Conservation (phyloP, 169 alveolate genomes). For the Amoebophrya sp. region DNA sequence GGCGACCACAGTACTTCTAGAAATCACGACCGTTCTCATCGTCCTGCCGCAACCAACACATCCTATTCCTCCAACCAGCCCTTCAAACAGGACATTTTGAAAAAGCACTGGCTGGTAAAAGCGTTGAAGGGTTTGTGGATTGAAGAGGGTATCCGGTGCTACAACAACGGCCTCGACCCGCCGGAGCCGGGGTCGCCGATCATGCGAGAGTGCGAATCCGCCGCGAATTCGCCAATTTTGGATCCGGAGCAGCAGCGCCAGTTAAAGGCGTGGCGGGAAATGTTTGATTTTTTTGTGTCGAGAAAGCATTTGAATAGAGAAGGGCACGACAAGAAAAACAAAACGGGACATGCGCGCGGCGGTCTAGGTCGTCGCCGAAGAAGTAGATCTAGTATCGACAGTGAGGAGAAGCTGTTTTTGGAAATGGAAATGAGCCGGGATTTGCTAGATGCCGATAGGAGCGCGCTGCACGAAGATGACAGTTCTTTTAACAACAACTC, state of each 20-base stretch:
- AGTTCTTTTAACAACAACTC: no score
- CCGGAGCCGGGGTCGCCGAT: neutral
- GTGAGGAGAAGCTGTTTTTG: no score
- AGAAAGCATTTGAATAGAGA: no score
- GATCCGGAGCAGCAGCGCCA: neutral
- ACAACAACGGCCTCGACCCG: neutral
- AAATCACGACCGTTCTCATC: no score
- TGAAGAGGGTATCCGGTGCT: neutral
- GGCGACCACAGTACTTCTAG: no score
- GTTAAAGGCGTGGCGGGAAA: neutral
- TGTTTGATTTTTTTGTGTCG: neutral
- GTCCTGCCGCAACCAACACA: neutral
- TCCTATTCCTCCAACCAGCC: neutral
- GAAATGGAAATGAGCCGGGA: no score
- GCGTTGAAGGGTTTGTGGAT: slow-evolving; percentile 20
- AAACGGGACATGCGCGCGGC: no score
- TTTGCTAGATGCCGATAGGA: no score
- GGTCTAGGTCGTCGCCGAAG: no score
- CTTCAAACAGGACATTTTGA: neutral
- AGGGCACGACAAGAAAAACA: no score
- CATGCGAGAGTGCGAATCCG: neutral
- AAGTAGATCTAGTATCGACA: no score
- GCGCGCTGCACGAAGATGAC: no score
- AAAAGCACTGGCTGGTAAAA: slow-evolving; percentile 7
- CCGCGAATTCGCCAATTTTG: neutral